Evolutionary conservation across 106 monocot species (phyloP), one percentile per base, ranked within the genome.

Genomic region (Alisma plantagoaquatica): DNA sequence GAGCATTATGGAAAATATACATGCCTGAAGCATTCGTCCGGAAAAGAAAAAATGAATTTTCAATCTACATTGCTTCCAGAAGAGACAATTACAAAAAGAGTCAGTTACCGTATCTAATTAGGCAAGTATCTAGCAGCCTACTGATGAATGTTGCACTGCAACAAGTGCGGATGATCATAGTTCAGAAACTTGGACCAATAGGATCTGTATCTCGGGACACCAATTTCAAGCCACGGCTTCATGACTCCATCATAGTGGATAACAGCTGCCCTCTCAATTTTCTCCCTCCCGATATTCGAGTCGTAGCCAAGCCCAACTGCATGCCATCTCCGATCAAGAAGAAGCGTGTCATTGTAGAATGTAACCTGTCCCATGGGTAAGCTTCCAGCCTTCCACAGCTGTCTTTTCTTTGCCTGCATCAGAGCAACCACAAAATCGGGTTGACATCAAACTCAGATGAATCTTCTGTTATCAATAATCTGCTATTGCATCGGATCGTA

Each of bases 141-240:
- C 29, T 29, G 38, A 22, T 94, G 93, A 56, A 94, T 84, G 43
- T 94, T 94, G 80, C 93, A 94, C 45, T 76, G 80, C 47, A 70
- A 83, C 52, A 94, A 64, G 43, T 61, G 64, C 1, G 65, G 77
- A 47, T 75, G 65, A 29, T 72, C 41, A 28, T 81, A 88, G 31
- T 81, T 27, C 46, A 94, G 50, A 55, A 72, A 88, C 45, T 66
- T 83, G 49, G 46, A 73, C 93, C 93, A 94, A 43, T 88, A 73
- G 7, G 31, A 61, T 60, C 53, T 80, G 63, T 84, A 94, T 29
- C 62, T 80, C 1, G 75, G 64, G 38, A 88, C 59, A 21, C 68
- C 75, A 23, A 80, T 67, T 60, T 94, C 93, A 4, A 94, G 73
- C 93, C 93, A 94, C 15, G 93, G 93, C 38, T 94, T 94, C 80